Conservation (phyloP, 2,329 filamentous ascomycete genomes). For the Arthrobotrys iridis region DNA sequence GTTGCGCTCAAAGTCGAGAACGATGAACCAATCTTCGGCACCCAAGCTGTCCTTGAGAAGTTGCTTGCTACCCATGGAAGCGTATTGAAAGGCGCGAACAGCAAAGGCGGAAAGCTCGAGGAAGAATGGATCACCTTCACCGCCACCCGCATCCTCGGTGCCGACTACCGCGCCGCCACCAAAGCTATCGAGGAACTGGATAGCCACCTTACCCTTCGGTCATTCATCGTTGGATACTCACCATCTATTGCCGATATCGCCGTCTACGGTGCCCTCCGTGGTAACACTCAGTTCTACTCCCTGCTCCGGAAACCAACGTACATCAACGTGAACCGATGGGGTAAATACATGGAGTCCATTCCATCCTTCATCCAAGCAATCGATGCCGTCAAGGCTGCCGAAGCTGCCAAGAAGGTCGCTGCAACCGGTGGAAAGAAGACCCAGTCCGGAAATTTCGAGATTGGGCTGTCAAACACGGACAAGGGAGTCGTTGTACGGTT, state of each 20-base stretch:
- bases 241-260: conserved; percentile 80
- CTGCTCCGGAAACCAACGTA: conserved; percentile 73
- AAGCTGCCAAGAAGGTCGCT: conserved; percentile 71
- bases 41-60: conserved; percentile 56
- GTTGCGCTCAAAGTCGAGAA: conserved; percentile 57
- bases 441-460: conserved; percentile 87
- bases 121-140: conserved; percentile 69
- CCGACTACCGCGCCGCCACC: conserved; percentile 86
- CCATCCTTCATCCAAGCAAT: conserved; percentile 79
- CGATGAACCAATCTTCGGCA: conserved; percentile 57
- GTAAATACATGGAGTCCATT: conserved; percentile 81
- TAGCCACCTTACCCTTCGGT: conserved; percentile 85
- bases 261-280: conserved; percentile 83
- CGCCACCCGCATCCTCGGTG: conserved; percentile 63
- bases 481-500: conserved; percentile 92
- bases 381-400: conserved; percentile 75
- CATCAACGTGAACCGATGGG: conserved; percentile 85
- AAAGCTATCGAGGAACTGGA: conserved; percentile 79
- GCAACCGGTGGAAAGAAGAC: conserved; percentile 63
- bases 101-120: conserved; percentile 58
- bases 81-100: conserved; percentile 53
- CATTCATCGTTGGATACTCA: conserved; percentile 83
- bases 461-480: conserved; percentile 83
- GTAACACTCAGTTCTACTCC: conserved; percentile 79
- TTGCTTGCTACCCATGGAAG: conserved; percentile 55